phyloP scores from a whole-genome alignment of 1,139 yeast species.

The Nakaseomyces uthaithaninus region DNA sequence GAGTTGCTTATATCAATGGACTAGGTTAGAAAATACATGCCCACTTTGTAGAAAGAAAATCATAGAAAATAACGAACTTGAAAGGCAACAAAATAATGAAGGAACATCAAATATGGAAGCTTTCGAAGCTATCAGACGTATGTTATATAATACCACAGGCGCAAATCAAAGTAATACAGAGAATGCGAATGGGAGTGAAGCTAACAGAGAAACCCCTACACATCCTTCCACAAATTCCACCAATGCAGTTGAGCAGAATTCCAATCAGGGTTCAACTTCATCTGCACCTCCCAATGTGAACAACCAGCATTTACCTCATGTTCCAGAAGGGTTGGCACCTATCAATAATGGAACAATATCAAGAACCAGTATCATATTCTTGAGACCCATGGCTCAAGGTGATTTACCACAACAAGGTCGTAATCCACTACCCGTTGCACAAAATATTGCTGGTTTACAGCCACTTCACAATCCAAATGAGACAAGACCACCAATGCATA shows the following conservation, averaged over 20 bases:
- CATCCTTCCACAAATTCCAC: neutral
- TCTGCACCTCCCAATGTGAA: slow-evolving; percentile 2
- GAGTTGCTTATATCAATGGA: slow-evolving; percentile 70
- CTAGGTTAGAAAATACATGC: slow-evolving; percentile 58
- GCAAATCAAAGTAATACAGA: neutral
- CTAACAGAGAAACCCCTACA: neutral
- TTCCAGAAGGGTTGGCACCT: slow-evolving; percentile 5
- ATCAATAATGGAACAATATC: slow-evolving; percentile 13
- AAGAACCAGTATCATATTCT: slow-evolving; percentile 14
- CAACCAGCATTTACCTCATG: too few relatives aligned
- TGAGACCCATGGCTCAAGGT: slow-evolving; percentile 12
- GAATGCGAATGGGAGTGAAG: slow-evolving; percentile 2
- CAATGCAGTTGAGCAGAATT: too few relatives aligned
- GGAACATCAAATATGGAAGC: slow-evolving; percentile 12
- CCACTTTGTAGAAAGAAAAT: slow-evolving; percentile 63
- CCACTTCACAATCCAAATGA: neutral
- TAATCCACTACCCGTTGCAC: neutral
- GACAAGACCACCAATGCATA: slow-evolving; percentile 2
- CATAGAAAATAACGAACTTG: slow-evolving; percentile 31
- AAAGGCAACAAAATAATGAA: slow-evolving; percentile 10
- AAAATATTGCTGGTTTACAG: neutral
- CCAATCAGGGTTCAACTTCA: neutral
- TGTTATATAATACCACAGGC: slow-evolving; percentile 18
- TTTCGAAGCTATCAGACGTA: slow-evolving; percentile 25
- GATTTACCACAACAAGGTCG: slow-evolving; percentile 4